Base-by-base conservation (phyloP, 495 filamentous ascomycete genomes). In the Lasiosphaeria miniovina region DNA sequence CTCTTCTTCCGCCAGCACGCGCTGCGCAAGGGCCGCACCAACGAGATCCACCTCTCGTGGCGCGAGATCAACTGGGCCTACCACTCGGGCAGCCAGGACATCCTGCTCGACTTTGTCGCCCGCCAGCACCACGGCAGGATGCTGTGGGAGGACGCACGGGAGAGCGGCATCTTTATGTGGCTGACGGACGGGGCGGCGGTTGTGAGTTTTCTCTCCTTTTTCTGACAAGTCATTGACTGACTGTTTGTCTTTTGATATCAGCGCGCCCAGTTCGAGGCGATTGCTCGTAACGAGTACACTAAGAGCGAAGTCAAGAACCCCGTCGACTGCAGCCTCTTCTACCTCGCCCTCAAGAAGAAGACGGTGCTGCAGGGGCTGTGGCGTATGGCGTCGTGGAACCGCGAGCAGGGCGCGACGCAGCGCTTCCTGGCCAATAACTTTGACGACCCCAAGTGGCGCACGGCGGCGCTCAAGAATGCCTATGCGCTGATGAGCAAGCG, bases 91-190 rank as follows among this genome's bases (percentile, higher is more conserved):
- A 96, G 90, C 57, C 94, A 99, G 72, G 95, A 98, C 69, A 94
- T 98, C 46, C 77, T 99, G 7, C 75, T 90, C 1, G 93, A 97
- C 70, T 84, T 96, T 60, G 88, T 96, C n/a, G 88, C 86, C 7
- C 77, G 82, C 15, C 91, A 94, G 61, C 90, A 88, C 71, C 84
- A 90, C 63, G 86, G 86, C 0, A 85, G 84, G 58, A 76, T 97
- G 77, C 75, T 87, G 10, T 98, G 94, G 94, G 82, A 86, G 64
- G 80, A 91, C 61, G 94, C 94, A 12, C 75, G 88, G 53, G 90
- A 95, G 68, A 90, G 87, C 62, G 93, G 94, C 12, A 83, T 98
- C 57, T 96, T 96, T 66, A 92, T 97, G 89, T 98, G 94, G 95
- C 75, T 98, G 67, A 84, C 82, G 0, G 93, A 95, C 69, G 65